Evolutionary conservation across 2,329 filamentous ascomycete genomes (phyloP), one percentile per base, ranked within the genome.

Genomic region (Coniosporium tulheliwenetii): DNA sequence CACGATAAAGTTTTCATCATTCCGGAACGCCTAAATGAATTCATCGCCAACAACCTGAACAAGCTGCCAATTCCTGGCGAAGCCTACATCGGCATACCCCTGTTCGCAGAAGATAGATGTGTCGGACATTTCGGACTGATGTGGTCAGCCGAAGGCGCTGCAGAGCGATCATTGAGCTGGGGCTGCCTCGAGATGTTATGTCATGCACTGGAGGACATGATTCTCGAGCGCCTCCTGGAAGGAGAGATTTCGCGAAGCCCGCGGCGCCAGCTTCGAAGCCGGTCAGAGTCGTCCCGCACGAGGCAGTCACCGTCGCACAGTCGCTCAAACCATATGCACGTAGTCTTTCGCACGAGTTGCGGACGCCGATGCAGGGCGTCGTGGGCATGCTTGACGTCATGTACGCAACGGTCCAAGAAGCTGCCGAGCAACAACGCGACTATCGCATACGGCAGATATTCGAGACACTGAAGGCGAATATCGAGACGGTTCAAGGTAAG

Each of bases 351-450:
- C 79, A 84, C 48, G 79, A 84, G 52, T 56, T 84, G 37, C 66
- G 79, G 45, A 84, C 79, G 3, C 79, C 79, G 1, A 82, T 84
- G 78, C 79, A 84, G 56, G 79, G 79, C 34, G 77, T 84, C 5
- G 77, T 84, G 10, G 79, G 79, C 5, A 83, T 83, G 79, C 61
- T 84, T 36, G 79, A 84, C 58, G 76, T 84, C 44, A 83, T 84
- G 77, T 77, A 82, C 58, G 75, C 78, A 2, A 81, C 77, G 2
- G 75, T 83, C 2, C 68, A 79, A 43, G 79, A 83, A 52, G 75
- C 75, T n/a, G 69, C 77, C 7, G 69, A 73, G 45, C 66, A 63
- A 32, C 67, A 73, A 44, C 57, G 60, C 8, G 68, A 73, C 44
- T 52, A 67, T 5, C 63, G 62, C 39, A 59, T 73, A 4, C 66